These are phyloP conservation scores for Colletotrichum agaves DNA, from an alignment of 2,329 filamentous ascomycete genomes.

Conservation along the genomic window DNA sequence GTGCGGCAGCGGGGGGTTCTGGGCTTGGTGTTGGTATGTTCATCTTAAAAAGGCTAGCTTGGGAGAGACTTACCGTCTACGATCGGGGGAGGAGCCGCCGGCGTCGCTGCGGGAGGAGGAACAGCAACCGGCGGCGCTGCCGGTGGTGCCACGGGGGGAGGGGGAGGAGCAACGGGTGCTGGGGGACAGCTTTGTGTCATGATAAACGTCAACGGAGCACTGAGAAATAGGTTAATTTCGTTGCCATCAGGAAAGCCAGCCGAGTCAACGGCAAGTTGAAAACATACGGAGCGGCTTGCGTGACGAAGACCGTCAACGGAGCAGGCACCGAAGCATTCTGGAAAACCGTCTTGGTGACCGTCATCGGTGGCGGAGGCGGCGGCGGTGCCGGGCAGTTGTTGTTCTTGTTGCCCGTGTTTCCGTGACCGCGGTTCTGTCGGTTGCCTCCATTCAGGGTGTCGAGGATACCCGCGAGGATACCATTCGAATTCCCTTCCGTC, in stretches of 20 bases:
- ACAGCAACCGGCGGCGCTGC: slow-evolving; percentile 19
- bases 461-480: slow-evolving; percentile 33
- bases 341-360: slow-evolving; percentile 25
- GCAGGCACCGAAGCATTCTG: slow-evolving; percentile 28
- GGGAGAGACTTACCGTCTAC: slow-evolving; percentile 15
- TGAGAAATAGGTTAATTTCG: not conserved
- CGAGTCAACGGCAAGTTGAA: not conserved
- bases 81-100: slow-evolving; percentile 21
- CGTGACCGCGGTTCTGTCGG: slow-evolving; percentile 16
- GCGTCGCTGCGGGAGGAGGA: slow-evolving; percentile 13
- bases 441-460: slow-evolving; percentile 31
- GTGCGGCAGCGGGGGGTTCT: slow-evolving; percentile 22
- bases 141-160: slow-evolving; percentile 3
- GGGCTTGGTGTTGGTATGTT: not conserved
- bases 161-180: slow-evolving; percentile 6
- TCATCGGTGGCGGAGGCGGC: slow-evolving; percentile 14
- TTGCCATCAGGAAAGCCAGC: not conserved
- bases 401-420: slow-evolving; percentile 32
- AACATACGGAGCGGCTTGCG: slow-evolving; percentile 24
- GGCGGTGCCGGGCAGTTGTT: not conserved
- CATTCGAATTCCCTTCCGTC: slow-evolving; percentile 14
- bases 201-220: slow-evolving; percentile 12
- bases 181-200: slow-evolving; percentile 20
- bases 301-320: slow-evolving; percentile 32
- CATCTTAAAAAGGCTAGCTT: no score